phyloP scores from a whole-genome alignment of 768 basidiomycete species.

The Asterophora parasitica region DNA sequence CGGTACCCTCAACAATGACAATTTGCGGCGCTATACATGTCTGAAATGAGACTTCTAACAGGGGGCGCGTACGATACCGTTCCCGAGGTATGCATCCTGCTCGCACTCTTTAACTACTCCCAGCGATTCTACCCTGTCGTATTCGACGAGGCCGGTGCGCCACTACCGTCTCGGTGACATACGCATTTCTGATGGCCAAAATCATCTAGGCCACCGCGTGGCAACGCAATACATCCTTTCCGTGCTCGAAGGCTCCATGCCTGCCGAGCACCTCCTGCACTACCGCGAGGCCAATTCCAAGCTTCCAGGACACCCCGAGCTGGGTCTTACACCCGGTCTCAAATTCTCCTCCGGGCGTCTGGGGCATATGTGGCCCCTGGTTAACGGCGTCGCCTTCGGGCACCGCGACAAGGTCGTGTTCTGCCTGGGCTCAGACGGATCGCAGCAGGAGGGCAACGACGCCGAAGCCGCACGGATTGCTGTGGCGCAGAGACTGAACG shows the following conservation, averaged over 20 bases:
- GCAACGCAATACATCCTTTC: conserved; percentile 86
- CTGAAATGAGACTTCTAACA: conserved; percentile 11
- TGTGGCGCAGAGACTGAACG: conserved; percentile 76
- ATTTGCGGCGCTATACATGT: neutral
- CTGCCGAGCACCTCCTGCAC: conserved; percentile 72
- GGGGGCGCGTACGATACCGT: conserved; percentile 74
- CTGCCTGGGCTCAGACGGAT: conserved; percentile 84
- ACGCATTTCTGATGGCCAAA: conserved; percentile 3
- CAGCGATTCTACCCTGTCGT: conserved; percentile 64
- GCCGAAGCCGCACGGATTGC: conserved; percentile 87
- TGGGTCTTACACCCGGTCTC: conserved; percentile 87
- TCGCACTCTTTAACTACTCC: conserved; percentile 63
- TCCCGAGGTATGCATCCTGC: conserved; percentile 78
- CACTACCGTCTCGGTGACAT: neutral
- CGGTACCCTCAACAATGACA: conserved; percentile 32
- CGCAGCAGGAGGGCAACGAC: conserved; percentile 89
- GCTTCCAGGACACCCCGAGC: conserved; percentile 86
- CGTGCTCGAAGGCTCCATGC: conserved; percentile 67
- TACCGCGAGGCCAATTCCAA: conserved; percentile 85
- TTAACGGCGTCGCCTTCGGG: conserved; percentile 82
- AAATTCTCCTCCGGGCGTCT: conserved; percentile 93
- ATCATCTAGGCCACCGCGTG: conserved; percentile 70
- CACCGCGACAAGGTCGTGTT: conserved; percentile 75
- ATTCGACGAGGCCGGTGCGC: conserved; percentile 77
- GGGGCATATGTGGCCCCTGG: conserved; percentile 85